Evolutionary conservation across 23 red algal genomes (phyloP).

Genomic region (Porphyridium purpureum): DNA sequence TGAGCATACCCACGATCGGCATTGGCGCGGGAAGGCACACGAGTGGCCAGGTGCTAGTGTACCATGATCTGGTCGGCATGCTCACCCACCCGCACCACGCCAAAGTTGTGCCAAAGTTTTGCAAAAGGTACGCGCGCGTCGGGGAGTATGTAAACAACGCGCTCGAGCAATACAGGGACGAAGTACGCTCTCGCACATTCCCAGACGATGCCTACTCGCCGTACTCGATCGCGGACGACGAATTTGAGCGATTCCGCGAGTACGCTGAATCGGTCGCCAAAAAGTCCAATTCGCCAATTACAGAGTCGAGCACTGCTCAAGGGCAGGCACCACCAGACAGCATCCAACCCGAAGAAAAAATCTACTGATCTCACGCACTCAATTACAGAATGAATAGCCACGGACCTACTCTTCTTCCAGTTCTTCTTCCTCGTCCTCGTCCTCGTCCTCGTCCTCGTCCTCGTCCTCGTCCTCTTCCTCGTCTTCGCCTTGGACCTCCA

Average conservation of each 20-base stretch:
- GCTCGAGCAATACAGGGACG: conserved; percentile 34
- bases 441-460: conserved; percentile 5
- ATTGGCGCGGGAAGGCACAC: conserved; percentile 76
- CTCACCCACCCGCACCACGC: conserved; percentile 93
- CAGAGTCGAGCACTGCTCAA: too few relatives aligned
- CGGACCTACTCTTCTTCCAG: neutral
- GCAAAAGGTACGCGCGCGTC: conserved; percentile 52
- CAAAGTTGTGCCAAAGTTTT: conserved; percentile 85
- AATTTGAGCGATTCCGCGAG: too few relatives aligned
- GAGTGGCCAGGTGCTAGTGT: conserved; percentile 92
- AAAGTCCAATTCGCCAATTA: too few relatives aligned
- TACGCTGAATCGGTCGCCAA: too few relatives aligned
- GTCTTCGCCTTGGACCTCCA: neutral
- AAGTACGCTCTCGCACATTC: conserved; percentile 42
- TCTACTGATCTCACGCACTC: neutral
- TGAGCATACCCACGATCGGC: conserved; percentile 80
- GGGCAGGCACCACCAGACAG: too few relatives aligned
- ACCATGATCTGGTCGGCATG: conserved; percentile 93
- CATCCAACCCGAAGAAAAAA: neutral
- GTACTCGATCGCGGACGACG: conserved; percentile 54
- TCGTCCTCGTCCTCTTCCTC: conserved; percentile 3
- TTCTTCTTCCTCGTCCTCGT: neutral
- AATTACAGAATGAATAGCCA: neutral
- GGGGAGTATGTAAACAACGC: conserved; percentile 42
- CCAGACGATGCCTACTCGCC: conserved; percentile 46